Base-by-base conservation (phyloP, 805 yeast genomes). In the Maudiozyma turicensis region DNA sequence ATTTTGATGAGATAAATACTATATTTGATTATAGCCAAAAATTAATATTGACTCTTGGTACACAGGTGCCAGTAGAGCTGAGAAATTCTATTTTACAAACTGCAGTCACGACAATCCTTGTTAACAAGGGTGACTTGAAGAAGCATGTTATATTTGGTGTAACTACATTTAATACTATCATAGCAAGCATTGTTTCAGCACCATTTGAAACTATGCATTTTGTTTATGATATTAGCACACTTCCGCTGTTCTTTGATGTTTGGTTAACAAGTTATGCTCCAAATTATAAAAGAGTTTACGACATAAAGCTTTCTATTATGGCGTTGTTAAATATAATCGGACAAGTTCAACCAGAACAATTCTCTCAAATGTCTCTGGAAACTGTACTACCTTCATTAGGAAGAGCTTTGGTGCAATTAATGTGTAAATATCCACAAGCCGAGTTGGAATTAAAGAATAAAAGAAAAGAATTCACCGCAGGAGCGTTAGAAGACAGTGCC, bases 381-480 rank as follows among this genome's bases (percentile, higher is more conserved):
- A 50, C 63, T 2, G 54, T 73, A 14, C 60, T 74, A n/a, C 71
- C 78, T 8, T 73, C 76, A 45, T 57, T 84, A 15, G 79, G 86
- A 35, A 58, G 70, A 3, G 72, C 70, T 8, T 64, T 86, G n/a
- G 71, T 82, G 0, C 56, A 61, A 3, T 64, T 83, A 35, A 64
- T 89, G 48, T 76, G 72, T 20, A 74, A 73, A 46, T 72, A 88
- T 43, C 97, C 98, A 2, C 69, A 60, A 1, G 95, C 97, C 0
- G 75, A 86, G 39, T 75, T 74, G 46, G 72, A 74, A 15, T 70
- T 86, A 54, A 90, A 81, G 49, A 80, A 76, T 58, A 76, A 78
- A 58, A 73, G 88, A 50, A 76, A 75, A 55, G 77, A 76, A 45
- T 85, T 75, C 55, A 73, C 65, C 1, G 57, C 61, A 1, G 58